Conservation (phyloP, 306 rosid genomes). For the Inga laurina region DNA sequence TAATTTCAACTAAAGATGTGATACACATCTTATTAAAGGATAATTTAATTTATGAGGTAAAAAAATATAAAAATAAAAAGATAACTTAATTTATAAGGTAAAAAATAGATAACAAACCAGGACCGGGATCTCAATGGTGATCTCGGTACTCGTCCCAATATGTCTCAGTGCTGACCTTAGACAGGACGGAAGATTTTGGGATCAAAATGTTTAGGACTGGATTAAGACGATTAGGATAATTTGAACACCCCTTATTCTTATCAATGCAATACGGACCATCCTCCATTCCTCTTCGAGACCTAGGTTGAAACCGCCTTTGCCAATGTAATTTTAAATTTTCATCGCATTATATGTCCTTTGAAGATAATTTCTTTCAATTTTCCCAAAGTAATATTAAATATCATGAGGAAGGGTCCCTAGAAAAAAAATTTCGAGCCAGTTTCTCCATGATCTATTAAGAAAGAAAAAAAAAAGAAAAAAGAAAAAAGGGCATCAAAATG, state of each 20-base stretch:
- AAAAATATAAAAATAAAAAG: too few relatives aligned
- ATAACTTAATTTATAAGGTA: too few relatives aligned
- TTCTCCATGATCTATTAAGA: neutral
- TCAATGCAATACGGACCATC: conserved; percentile 1
- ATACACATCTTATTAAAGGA: too few relatives aligned
- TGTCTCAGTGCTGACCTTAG: neutral
- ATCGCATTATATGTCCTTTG: neutral
- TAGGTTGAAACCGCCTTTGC: neutral
- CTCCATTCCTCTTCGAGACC: neutral
- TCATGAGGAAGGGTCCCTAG: too few relatives aligned
- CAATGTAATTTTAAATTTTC: conserved; percentile 1
- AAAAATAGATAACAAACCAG: too few relatives aligned
- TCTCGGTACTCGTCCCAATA: too few relatives aligned
- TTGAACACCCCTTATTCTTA: neutral
- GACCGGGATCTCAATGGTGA: too few relatives aligned
- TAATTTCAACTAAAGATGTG: too few relatives aligned
- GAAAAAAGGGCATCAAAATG: too few relatives aligned
- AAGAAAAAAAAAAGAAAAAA: neutral
- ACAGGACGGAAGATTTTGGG: too few relatives aligned
- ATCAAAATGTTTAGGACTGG: too few relatives aligned
- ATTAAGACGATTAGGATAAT: neutral
- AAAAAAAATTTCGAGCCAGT: neutral
- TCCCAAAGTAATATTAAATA: neutral
- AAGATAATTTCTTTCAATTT: neutral
- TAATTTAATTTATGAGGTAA: too few relatives aligned